These are phyloP conservation scores for Quercus mongolica DNA, from an alignment of 306 rosid genomes.

Conservation along the genomic window DNA sequence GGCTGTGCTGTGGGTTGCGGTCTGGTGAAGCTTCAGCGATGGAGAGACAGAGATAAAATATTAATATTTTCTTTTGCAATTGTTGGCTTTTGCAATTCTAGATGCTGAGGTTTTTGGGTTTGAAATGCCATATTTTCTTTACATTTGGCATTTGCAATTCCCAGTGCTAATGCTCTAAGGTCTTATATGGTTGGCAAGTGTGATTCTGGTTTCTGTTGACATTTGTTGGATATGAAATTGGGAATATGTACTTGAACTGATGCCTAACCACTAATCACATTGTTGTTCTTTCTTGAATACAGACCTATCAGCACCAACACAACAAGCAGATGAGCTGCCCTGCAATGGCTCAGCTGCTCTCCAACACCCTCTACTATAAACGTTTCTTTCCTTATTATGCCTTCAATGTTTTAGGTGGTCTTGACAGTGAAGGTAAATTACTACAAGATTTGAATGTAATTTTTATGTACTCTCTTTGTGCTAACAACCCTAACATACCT, in stretches of 20 bases:
- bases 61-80: too few species aligned
- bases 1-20: too few species aligned
- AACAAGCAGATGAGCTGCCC: constrained; percentile 99
- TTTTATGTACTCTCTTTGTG: constrained; percentile 12
- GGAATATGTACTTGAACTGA: constrained; percentile 3
- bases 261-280: neutral
- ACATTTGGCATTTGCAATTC: too few species aligned
- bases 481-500: neutral
- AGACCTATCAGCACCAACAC: constrained; percentile 95
- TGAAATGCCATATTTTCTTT: too few species aligned
- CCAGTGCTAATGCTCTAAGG: neutral
- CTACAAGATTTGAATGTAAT: constrained; percentile 12
- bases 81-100: too few species aligned
- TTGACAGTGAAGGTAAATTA: constrained; percentile 81
- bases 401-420: constrained; percentile 95
- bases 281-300: constrained; percentile 14
- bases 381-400: constrained; percentile 97
- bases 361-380: constrained; percentile 92
- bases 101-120: too few species aligned
- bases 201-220: neutral
- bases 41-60: too few species aligned
- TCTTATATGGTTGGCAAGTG: neutral
- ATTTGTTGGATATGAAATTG: neutral
- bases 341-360: constrained; percentile 93
- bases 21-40: too few species aligned